Base-by-base conservation (phyloP, 441 rosid species). In the Bocquillonia castaneifolia region DNA sequence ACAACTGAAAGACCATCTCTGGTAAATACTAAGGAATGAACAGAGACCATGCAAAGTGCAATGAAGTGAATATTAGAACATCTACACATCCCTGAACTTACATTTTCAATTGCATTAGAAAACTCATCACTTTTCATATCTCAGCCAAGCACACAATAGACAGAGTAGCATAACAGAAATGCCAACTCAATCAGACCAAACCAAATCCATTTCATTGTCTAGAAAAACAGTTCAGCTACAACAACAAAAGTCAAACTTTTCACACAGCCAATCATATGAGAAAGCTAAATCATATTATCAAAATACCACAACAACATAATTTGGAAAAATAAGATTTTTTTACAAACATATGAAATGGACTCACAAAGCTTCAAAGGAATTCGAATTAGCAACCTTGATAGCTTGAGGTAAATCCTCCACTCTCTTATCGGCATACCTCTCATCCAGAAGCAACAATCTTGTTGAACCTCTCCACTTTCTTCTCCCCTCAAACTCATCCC, bases 361-460 rank as follows among this genome's bases (percentile, higher is more conserved):
- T 76, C 79, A 50, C 66, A 64, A 62, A 59, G 68, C 25, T 66
- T 48, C 44, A 25, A 66, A 57, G 51, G 31, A 39, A 61, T 48
- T 54, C 18, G 36, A 50, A 73, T 22, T 31, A 70, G 64, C 76
- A 68, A 93, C 97, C 97, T 93, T 84, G 79, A 91, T 85, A 61
- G 98, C 93, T 71, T 78, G 85, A 15, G 98, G 97, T 76, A 93
- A 77, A 67, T 87, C 87, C 57, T 88, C 83, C 45, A 85, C 68
- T 67, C 64, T 69, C 69, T 78, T 86, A 67, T 79, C 81, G 0
- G 83, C 78, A 62, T 76, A 82, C 51, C 75, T 79, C 79, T 93
- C 94, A 76, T 91, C 98, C 79, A 91, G 84, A 77, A 93, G 95
- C 85, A 93, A 77, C 82, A 93, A 69, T 68, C 97, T 89, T 40